Conservation (phyloP, 2,329 filamentous ascomycete genomes). For the Trichoderma polysporum region DNA sequence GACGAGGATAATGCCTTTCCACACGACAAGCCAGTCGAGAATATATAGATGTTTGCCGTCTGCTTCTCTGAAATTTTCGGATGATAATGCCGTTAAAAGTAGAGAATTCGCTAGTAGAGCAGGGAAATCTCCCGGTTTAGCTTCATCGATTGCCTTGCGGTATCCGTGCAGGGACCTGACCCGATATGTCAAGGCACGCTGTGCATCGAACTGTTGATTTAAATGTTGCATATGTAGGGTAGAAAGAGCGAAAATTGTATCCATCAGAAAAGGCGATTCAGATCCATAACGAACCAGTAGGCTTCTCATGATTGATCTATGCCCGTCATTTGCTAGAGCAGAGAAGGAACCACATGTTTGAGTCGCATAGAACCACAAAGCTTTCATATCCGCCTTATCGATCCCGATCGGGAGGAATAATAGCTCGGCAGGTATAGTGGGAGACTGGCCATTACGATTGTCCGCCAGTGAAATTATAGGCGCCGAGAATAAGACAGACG, state of each 20-base stretch:
- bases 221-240: constrained; percentile 49
- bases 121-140: constrained; percentile 46
- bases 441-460: not conserved
- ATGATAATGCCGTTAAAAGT: constrained; percentile 51
- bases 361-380: constrained; percentile 56
- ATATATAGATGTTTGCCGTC: constrained; percentile 48
- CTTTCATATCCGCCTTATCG: constrained; percentile 49
- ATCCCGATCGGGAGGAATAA: constrained; percentile 35
- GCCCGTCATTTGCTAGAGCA: constrained; percentile 36
- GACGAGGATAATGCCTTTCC: constrained; percentile 53
- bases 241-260: constrained; percentile 53
- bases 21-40: constrained; percentile 56
- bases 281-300: constrained; percentile 52
- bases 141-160: constrained; percentile 49
- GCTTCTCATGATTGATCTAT: constrained; percentile 46
- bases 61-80: constrained; percentile 51
- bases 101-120: constrained; percentile 54
- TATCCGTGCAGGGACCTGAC: constrained; percentile 52
- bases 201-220: constrained; percentile 39
- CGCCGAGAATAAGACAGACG: constrained; percentile 10
- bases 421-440: constrained; percentile 28
- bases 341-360: constrained; percentile 49
- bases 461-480: not conserved
- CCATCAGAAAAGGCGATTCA: constrained; percentile 53
- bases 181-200: constrained; percentile 46